Conservation (phyloP, 2,329 filamentous ascomycete genomes). For the Didymella arachidicola region DNA sequence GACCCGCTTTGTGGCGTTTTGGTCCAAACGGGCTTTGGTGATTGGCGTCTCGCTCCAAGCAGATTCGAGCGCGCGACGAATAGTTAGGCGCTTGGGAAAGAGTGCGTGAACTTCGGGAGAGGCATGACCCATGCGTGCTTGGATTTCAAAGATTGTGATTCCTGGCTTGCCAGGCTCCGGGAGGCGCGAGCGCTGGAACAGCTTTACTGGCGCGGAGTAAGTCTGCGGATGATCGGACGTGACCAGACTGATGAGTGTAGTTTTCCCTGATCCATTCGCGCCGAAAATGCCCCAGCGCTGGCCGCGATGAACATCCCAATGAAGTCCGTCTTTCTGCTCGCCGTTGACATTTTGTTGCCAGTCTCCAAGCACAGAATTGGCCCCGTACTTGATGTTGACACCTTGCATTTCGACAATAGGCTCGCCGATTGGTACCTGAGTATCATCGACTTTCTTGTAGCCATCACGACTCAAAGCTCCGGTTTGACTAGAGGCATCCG, state of each 20-base stretch:
- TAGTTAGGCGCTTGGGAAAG: conserved; percentile 79
- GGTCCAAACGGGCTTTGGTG: conserved; percentile 70
- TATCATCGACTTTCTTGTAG: conserved; percentile 35
- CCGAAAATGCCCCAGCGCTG: conserved; percentile 94
- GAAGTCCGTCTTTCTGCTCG: conserved; percentile 66
- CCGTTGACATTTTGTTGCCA: conserved; percentile 71
- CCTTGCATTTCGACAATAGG: conserved; percentile 86
- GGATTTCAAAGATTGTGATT: conserved; percentile 91
- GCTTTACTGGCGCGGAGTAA: conserved; percentile 84
- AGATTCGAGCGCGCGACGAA: conserved; percentile 79
- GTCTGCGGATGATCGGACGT: conserved; percentile 96
- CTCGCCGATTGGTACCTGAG: conserved; percentile 60
- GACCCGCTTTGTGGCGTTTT: conserved; percentile 65
- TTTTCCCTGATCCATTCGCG: conserved; percentile 94
- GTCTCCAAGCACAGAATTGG: conserved; percentile 78
- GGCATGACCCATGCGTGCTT: conserved; percentile 87
- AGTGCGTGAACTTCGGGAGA: conserved; percentile 94
- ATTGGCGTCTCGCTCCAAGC: conserved; percentile 92
- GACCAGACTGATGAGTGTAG: conserved; percentile 88
- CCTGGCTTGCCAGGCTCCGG: conserved; percentile 75
- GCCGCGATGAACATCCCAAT: conserved; percentile 83
- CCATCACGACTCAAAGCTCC: conserved; percentile 42
- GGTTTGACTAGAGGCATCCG: conserved; percentile 5
- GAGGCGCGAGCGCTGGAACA: conserved; percentile 84
- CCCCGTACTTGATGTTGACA: conserved; percentile 80